Conservation (phyloP, 2,329 filamentous ascomycete species). For the Magnaporthiopsis incrustans region DNA sequence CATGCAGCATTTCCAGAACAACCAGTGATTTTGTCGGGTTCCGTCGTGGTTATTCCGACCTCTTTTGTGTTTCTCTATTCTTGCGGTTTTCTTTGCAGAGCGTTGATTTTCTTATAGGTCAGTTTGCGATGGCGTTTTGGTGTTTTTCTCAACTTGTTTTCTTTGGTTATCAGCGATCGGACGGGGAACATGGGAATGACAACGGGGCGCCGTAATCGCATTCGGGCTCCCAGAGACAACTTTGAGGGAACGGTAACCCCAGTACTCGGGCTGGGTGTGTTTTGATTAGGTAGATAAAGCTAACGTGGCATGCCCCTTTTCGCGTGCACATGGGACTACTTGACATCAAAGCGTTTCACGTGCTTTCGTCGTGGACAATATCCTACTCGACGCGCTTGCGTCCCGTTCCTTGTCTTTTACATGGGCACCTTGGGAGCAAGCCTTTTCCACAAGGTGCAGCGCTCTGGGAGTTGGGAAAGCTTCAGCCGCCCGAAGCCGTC, state of each 20-base stretch:
- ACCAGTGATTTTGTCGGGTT: neutral
- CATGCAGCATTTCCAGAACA: slow-evolving; percentile 50
- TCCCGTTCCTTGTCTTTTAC: slow-evolving; percentile 14
- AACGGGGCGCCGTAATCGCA: neutral
- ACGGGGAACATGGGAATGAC: neutral
- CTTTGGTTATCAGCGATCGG: neutral
- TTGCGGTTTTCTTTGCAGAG: neutral
- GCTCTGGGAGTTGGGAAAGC: slow-evolving; percentile 29
- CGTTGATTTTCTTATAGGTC: neutral
- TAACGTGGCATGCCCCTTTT: neutral
- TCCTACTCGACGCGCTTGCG: neutral
- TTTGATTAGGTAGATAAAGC: neutral
- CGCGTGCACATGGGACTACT: neutral
- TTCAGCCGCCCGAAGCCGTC: slow-evolving; percentile 33
- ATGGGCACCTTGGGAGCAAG: slow-evolving; percentile 38
- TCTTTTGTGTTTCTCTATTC: neutral
- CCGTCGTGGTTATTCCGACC: neutral
- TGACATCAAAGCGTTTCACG: neutral
- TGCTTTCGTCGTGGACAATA: neutral
- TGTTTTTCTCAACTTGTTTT: neutral
- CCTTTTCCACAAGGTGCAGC: slow-evolving; percentile 47
- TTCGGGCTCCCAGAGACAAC: neutral
- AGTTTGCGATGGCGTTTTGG: neutral
- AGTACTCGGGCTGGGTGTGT: neutral
- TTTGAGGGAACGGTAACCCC: neutral